Base-by-base conservation (phyloP, 2,329 filamentous ascomycete species). In the Reticulascus tulasneorum region DNA sequence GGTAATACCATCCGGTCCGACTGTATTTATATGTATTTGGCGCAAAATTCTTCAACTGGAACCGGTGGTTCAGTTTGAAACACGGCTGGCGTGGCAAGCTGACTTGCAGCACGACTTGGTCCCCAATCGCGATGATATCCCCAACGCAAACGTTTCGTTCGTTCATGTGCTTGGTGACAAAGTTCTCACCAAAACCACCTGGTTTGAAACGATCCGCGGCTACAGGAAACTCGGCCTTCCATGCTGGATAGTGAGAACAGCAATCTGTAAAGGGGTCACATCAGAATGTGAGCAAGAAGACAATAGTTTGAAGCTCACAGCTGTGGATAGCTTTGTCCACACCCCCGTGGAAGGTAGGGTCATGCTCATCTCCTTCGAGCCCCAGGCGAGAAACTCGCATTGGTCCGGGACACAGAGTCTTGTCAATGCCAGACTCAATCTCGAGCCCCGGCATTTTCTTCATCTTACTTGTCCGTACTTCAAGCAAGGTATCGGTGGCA, bases 31-130 rank as follows among this genome's bases (percentile, higher is more conserved):
- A 79, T 0, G 76, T 74, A 15, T 67, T 62, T 1, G 71, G 71
- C 5, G 79, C 75, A 55, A 84, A 82, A 42, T 79, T 73, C 47
- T 75, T 76, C 9, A 81, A 59, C 22, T 72, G 66, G 53, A 84
- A 84, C 2, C 79, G 75, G 47, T 83, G 79, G 51, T 84, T 84
- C 8, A 84, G 67, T 51, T 84, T 84, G 60, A 75, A 84, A 59
- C 80, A 84, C 9, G 80, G 80, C 46, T 78, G 72, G 12, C 80
- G 68, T 1, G 79, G 79, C 17, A 82, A 59, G 43, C 69, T 74
- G 17, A 83, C 73, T 47, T 83, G 73, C 0, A 82, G 63, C 4
- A 77, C 39, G 1, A 77, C 63, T 3, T 66, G 60, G 29, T 64
- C 57, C 0, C 71, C 69, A 7, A 82, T 66, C 0, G 66, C 60